phyloP scores from a whole-genome alignment of 352 stramenopile species.

The Pythium aquatile region DNA sequence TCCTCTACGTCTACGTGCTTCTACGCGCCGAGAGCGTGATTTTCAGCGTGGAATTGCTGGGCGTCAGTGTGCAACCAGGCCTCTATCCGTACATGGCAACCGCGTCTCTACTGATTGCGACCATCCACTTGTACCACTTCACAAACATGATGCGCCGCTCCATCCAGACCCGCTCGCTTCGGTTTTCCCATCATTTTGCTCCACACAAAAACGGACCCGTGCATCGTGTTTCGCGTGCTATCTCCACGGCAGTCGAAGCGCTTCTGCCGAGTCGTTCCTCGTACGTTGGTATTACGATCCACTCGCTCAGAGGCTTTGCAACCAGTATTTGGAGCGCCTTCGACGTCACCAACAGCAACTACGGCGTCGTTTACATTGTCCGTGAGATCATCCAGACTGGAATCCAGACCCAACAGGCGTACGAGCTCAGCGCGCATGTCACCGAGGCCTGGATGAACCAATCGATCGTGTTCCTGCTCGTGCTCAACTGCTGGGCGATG shows the following conservation, averaged over 20 bases:
- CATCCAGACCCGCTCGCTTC: not conserved
- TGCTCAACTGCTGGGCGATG: slow-evolving; percentile 32
- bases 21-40: slow-evolving; percentile 1
- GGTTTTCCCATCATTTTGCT: not conserved
- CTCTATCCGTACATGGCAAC: not conserved
- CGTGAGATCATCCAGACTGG: slow-evolving; percentile 29
- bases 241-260: too few species aligned
- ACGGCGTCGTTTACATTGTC: slow-evolving; percentile 22
- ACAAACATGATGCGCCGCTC: not conserved
- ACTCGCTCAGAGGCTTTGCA: not conserved
- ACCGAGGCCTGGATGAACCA: slow-evolving; percentile 27
- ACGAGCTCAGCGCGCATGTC: slow-evolving; percentile 24
- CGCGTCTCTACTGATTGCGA: not conserved
- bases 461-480: slow-evolving; percentile 21
- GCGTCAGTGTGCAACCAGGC: not conserved
- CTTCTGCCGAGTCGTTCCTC: not conserved
- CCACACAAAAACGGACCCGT: not conserved
- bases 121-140: not conserved
- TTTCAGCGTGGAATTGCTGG: slow-evolving; percentile 10
- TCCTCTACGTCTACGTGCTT: slow-evolving; percentile 17
- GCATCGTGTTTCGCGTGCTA: not conserved
- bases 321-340: slow-evolving; percentile 14
- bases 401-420: slow-evolving; percentile 33
- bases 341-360: slow-evolving; percentile 21
- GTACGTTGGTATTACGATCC: not conserved